Base-by-base conservation (phyloP, 768 basidiomycete genomes). In the Tulasnella sp. region DNA sequence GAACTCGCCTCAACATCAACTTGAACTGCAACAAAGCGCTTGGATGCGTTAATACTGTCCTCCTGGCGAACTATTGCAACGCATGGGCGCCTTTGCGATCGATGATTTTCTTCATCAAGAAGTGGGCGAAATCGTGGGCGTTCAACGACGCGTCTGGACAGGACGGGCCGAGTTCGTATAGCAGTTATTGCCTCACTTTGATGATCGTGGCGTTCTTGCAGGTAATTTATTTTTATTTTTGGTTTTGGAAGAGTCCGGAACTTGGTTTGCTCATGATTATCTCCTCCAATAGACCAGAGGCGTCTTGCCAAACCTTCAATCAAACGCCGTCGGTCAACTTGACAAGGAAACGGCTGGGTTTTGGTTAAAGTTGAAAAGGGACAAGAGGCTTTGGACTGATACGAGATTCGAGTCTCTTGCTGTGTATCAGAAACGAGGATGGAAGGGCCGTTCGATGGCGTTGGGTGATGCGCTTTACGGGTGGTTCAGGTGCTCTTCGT, bases 11-110 rank as follows among this genome's bases (percentile, higher is more conserved):
- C 29, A 75, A 84, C 0, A 85, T 87, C 77, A 90, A 91, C 78
- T 82, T 91, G 78, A 90, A 89, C 79, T 84, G 89, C 76, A 92
- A 92, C 79, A 86, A 89, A 36, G 87, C 86, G 7, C 83, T 91
- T 0, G 91, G 90, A 1, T 74, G 85, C 2, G 77, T 83, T 42
- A 89, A 88, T 78, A 88, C 89, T 0, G 77, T 82, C 4, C 81
- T 92, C 72, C 82, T 91, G 76, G 82, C 82, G 64, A 81, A 81
- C 14, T 92, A 91, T 81, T 88, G 86, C 76, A 80, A 85, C 39
- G 79, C 86, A 0, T 82, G 81, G 3, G 87, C 88, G 0, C 37
- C 71, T 72, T 77, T 85, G 1, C 82, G 85, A 0, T 83, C 85
- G 5, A 78, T 90, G 79, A 77, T 90, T 8, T 79, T 82, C 67